Evolutionary conservation across 768 basidiomycete species (phyloP), one percentile per base, ranked within the genome.

Genomic region (Xerocomellus intermedius): DNA sequence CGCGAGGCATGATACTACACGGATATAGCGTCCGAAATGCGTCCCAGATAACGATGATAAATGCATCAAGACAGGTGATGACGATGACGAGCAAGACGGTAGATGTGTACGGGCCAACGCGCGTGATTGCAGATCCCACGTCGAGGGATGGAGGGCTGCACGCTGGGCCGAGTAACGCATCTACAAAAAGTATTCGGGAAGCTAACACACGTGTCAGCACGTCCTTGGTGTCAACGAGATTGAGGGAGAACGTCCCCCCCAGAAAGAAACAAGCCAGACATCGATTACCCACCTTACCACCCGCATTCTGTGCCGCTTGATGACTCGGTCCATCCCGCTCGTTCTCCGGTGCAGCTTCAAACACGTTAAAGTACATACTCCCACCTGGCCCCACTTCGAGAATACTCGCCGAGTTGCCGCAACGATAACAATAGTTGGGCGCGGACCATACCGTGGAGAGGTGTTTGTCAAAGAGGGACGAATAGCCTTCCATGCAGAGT

Each of bases 401-500:
- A 63, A 98, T 96, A 63, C 91, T 94, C 22, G 97, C 97, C 51
- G 89, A 89, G 73, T 99, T 99, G 36, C 97, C 97, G 68, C 97
- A 98, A 42, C 97, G 85, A 74, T 98, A 98, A 72, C 96, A 98
- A 68, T 98, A 98, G 69, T 99, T 99, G 37, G 96, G 96, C 37
- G 97, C 97, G 21, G 89, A 92, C 97, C 97, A 99, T 8, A 99
- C 97, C 1, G 97, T 99, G 24, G 92, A 94, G 52, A 99, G 82
- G 65, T 92, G 91, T 59, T 92, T 87, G 71, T 95, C 94, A 62
- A 98, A 98, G 30, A 98, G 80, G n/a, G 94, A 93, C n/a, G 89
- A 83, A 71, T 93, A 98, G 0, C 97, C 97, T 73, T 99, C 97
- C 97, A 99, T 98, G 73, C 97, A 98, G 9, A 99, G 82, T 68